phyloP scores from a whole-genome alignment of 164 flowering plant genomes.

The Magnolia officinalis region DNA sequence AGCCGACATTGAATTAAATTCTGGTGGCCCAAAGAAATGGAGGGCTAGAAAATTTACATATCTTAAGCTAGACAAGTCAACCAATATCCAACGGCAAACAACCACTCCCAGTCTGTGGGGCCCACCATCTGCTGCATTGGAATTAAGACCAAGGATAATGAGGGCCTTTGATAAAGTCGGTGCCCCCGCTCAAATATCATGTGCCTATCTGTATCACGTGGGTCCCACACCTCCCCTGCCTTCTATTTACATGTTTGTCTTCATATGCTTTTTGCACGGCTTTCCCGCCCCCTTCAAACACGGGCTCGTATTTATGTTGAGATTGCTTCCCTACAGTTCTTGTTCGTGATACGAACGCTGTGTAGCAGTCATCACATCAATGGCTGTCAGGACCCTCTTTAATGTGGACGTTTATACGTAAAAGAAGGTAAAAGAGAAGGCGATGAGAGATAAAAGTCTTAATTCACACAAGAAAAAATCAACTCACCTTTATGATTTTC shows the following conservation, averaged over 20 bases:
- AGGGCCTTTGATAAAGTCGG: not conserved
- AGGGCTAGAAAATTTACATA: not conserved
- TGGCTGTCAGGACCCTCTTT: too few species aligned
- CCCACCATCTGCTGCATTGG: not conserved
- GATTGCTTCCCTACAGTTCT: too few species aligned
- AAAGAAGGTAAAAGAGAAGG: too few species aligned
- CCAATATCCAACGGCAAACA: not conserved
- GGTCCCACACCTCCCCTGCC: conserved; percentile 3
- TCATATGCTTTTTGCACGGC: conserved; percentile 3
- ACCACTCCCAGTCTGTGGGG: not conserved
- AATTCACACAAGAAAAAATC: too few species aligned
- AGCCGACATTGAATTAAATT: not conserved
- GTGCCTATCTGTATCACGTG: not conserved
- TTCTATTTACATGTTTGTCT: not conserved
- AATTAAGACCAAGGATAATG: not conserved
- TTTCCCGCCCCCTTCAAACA: not conserved
- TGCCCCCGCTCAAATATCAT: not conserved
- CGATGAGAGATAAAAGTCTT: too few species aligned
- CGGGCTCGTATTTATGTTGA: too few species aligned
- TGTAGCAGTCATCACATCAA: too few species aligned
- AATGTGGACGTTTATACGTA: too few species aligned
- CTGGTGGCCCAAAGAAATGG: not conserved
- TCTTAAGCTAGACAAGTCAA: not conserved
- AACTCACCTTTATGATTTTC: too few species aligned
- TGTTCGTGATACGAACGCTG: too few species aligned